These are phyloP conservation scores for Thelonectria discophora DNA, from an alignment of 2,329 filamentous ascomycete species.

Conservation along the genomic window DNA sequence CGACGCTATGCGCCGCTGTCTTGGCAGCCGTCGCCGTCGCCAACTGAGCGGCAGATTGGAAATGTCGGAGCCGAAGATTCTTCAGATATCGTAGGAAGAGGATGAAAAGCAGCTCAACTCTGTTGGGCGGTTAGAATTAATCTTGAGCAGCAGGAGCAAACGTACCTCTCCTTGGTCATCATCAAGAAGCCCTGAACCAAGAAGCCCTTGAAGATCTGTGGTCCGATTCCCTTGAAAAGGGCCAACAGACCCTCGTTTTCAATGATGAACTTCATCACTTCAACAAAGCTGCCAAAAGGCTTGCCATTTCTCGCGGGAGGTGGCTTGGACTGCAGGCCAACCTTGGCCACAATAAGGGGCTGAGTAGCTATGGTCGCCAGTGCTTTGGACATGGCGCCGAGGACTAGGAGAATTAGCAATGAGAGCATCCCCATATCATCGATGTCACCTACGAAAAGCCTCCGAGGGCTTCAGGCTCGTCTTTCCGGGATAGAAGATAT, in stretches of 20 bases:
- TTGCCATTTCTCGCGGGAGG: conserved; percentile 85
- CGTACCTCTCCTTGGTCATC: conserved; percentile 97
- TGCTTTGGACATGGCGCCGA: conserved; percentile 92
- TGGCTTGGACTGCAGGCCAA: conserved; percentile 92
- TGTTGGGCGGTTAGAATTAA: conserved; percentile 47
- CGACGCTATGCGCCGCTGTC: conserved; percentile 55
- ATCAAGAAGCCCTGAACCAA: conserved; percentile 95
- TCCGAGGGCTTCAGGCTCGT: conserved; percentile 81
- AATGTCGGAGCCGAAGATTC: conserved; percentile 72
- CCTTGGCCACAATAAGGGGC: conserved; percentile 96
- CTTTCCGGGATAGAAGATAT: conserved; percentile 79
- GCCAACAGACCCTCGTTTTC: conserved; percentile 83
- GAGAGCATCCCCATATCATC: not conserved
- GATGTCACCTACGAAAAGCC: conserved; percentile 79
- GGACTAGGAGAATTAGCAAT: conserved; percentile 63
- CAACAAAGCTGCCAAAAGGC: conserved; percentile 90
- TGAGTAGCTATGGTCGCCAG: conserved; percentile 92
- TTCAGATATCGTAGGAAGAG: conserved; percentile 84
- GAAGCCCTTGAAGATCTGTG: conserved; percentile 91
- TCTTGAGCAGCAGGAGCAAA: not conserved
- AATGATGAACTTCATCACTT: conserved; percentile 95
- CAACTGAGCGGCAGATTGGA: conserved; percentile 71
- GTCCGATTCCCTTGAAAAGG: conserved; percentile 97
- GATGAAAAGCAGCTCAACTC: conserved; percentile 88
- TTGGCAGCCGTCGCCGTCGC: conserved; percentile 65